phyloP scores from a whole-genome alignment of 495 filamentous ascomycete species.

The Aspergillus nidulans region DNA sequence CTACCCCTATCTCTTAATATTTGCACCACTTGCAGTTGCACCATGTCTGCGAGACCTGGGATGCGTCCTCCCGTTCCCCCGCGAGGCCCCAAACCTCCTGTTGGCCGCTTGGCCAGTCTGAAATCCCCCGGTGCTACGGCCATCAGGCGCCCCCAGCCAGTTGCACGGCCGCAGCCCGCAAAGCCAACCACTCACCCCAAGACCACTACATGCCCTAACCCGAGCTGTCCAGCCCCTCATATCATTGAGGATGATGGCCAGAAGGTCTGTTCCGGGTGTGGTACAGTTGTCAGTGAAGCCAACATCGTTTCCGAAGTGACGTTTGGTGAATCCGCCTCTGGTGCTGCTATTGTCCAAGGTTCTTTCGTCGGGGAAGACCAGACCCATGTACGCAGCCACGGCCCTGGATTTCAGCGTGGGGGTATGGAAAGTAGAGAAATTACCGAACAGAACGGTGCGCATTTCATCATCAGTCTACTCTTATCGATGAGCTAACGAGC shows the following conservation, averaged over 20 bases:
- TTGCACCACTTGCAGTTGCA: background rate
- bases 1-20: background rate
- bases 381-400: conserved; percentile 58
- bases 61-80: conserved; percentile 33
- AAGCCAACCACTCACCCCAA: conserved; percentile 39
- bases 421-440: conserved; percentile 63
- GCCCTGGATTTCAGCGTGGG: conserved; percentile 52
- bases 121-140: conserved; percentile 32
- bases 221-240: conserved; percentile 43
- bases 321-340: conserved; percentile 77
- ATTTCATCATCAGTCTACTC: conserved; percentile 3
- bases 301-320: conserved; percentile 88
- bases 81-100: conserved; percentile 31
- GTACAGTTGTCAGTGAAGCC: conserved; percentile 70
- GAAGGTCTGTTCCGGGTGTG: conserved; percentile 73
- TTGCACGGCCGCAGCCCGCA: conserved; percentile 29
- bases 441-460: conserved; percentile 58
- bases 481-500: conserved; percentile 21
- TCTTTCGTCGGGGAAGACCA: conserved; percentile 81
- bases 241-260: conserved; percentile 52
- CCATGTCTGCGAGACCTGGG: conserved; percentile 31
- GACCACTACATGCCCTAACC: conserved; percentile 44
- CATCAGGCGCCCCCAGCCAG: conserved; percentile 36
- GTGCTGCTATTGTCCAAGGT: conserved; percentile 88
- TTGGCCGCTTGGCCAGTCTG: conserved; percentile 40